Percentiles rank a stretch among this genome's conserved stretches.
Conservation (phyloP, 495 filamentous ascomycete species). For the Astrocystis sublimbata region DNA sequence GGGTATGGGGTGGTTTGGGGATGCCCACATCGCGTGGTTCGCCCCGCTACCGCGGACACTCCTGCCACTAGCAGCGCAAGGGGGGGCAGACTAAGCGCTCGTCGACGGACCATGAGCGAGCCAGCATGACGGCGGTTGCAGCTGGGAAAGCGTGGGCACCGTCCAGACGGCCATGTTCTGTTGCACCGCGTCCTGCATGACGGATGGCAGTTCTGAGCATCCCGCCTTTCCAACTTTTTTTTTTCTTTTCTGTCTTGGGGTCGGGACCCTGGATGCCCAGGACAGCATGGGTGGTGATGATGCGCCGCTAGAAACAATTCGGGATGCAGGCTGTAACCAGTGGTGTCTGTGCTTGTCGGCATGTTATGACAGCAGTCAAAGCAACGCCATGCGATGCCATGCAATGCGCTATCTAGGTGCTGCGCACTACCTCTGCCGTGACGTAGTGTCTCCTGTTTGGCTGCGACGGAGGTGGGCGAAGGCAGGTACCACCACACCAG, state of each 20-base stretch:
- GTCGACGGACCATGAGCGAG: not conserved
- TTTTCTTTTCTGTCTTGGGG: not conserved
- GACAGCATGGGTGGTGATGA: not conserved
- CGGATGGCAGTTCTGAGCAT: too few species aligned
- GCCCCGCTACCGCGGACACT: not conserved
- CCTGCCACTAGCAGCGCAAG: not conserved
- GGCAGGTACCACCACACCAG: too few species aligned
- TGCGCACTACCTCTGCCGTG: not conserved
- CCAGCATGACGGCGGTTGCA: not conserved
- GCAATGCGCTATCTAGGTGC: not conserved
- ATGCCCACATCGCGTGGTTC: not conserved
- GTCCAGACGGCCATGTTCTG: not conserved
- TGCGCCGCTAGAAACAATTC: not conserved
- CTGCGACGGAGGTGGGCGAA: not conserved
- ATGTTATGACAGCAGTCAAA: not conserved
- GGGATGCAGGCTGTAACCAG: not conserved
- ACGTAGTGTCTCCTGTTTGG: not conserved
- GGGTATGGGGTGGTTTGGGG: constrained; percentile 13
- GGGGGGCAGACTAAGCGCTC: not conserved
- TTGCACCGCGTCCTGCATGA: too few species aligned
- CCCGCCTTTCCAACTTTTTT: too few species aligned
- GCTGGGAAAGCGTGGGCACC: too few species aligned
- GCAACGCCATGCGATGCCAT: not conserved
- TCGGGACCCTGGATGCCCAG: not conserved
- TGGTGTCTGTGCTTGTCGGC: not conserved